A percentile compares a stretch with the other conserved stretches of the same genome.
Evolutionary conservation across 176 grass and related monocot genomes (phyloP).

Genomic region (Miscanthus lutarioriparius): DNA sequence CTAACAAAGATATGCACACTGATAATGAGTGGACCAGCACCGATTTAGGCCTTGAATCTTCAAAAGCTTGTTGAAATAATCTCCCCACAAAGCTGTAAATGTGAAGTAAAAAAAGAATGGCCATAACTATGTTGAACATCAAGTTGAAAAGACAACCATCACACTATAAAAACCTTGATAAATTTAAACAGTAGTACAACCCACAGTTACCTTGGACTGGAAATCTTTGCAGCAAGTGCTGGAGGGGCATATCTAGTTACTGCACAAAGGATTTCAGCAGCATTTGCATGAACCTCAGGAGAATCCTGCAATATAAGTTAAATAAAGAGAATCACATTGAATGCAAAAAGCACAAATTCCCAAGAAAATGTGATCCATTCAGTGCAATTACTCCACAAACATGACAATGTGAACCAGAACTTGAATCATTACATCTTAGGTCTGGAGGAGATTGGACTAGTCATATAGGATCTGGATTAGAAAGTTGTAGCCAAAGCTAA

Average conservation of each 20-base stretch:
- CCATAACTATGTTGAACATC: slow-evolving; percentile 33
- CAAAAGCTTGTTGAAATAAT: slow-evolving; percentile 81
- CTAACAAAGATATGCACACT: slow-evolving; percentile 93
- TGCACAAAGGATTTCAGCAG: slow-evolving; percentile 88
- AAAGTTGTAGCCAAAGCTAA: slow-evolving; percentile 4
- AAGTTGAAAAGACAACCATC: slow-evolving; percentile 2
- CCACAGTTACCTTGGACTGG: slow-evolving; percentile 63
- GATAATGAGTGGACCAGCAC: slow-evolving; percentile 89
- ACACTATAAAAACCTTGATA: slow-evolving; percentile 11
- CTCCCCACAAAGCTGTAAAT: slow-evolving; percentile 83
- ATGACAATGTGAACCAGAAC: slow-evolving; percentile 15
- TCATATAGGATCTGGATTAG: slow-evolving; percentile 2
- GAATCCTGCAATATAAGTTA: slow-evolving; percentile 61
- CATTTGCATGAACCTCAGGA: slow-evolving; percentile 96
- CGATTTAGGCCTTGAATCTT: slow-evolving; percentile 86
- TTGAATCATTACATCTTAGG: background rate
- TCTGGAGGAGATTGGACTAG: slow-evolving; percentile 7
- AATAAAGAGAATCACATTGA: background rate
- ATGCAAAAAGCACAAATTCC: slow-evolving; percentile 3
- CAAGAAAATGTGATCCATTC: background rate
- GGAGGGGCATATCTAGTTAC: slow-evolving; percentile 91
- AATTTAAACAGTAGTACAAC: slow-evolving; percentile 7
- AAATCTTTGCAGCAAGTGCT: slow-evolving; percentile 87
- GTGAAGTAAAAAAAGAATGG: slow-evolving; percentile 31
- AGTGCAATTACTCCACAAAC: slow-evolving; percentile 2